Conservation (phyloP, 164 flowering plant species). For the Paratinospora sagittata region DNA sequence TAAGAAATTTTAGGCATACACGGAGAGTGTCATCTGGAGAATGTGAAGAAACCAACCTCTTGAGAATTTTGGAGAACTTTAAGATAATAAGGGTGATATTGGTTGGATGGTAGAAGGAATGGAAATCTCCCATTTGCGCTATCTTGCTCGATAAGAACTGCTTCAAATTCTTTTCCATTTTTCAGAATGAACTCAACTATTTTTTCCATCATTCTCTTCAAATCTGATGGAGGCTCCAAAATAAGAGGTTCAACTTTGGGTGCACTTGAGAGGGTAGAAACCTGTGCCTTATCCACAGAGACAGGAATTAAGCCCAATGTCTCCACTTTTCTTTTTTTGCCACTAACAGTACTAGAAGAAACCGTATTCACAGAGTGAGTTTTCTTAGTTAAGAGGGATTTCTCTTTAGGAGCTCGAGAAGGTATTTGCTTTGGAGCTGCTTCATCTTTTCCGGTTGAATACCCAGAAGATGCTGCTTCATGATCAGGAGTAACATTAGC, state of each 20-base stretch:
- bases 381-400: constrained; percentile 28
- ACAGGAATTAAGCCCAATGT: constrained; percentile 13
- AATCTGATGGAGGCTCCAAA: constrained; percentile 75
- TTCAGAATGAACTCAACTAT: constrained; percentile 67
- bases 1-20: too few relatives aligned
- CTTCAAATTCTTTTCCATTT: constrained; percentile 83
- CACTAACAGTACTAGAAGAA: constrained; percentile 22
- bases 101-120: constrained; percentile 67
- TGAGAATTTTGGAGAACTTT: constrained; percentile 55
- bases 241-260: constrained; percentile 38
- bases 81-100: constrained; percentile 66
- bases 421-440: constrained; percentile 17
- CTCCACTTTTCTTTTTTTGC: constrained; percentile 32
- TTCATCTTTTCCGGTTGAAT: constrained; percentile 25
- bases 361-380: constrained; percentile 21
- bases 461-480: constrained; percentile 29
- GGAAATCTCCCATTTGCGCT: constrained; percentile 63
- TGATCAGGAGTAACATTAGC: constrained; percentile 15
- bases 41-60: constrained; percentile 42
- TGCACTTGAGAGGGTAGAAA: constrained; percentile 21
- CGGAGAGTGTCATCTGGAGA: neutral
- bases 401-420: constrained; percentile 31
- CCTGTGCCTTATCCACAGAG: constrained; percentile 27
- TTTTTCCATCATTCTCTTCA: constrained; percentile 62
- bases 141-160: constrained; percentile 72